Percentiles rank a stretch among this genome's conserved stretches.
These are phyloP conservation scores for Nemania abortiva DNA, from an alignment of 2,329 filamentous ascomycete species.

Conservation along the genomic window DNA sequence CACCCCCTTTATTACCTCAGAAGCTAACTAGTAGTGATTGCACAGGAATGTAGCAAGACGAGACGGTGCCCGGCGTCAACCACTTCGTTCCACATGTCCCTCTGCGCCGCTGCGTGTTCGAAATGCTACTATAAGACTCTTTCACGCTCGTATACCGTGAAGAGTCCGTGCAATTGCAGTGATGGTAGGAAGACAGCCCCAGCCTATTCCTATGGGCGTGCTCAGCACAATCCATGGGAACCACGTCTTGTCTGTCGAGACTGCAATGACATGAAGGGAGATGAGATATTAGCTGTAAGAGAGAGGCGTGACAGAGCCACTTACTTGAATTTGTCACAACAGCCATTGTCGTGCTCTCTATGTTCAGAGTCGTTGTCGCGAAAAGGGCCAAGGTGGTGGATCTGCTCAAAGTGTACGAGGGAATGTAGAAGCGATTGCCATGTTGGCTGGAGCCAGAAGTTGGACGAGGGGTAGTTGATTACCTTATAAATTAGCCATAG, in stretches of 20 bases:
- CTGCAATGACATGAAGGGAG: conserved; percentile 2
- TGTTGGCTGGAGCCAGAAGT: conserved; percentile 15
- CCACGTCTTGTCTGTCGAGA: conserved; percentile 12
- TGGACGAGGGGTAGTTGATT: background rate
- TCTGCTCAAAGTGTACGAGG: conserved; percentile 22
- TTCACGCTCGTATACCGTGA: background rate
- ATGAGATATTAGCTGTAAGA: conserved; percentile 2
- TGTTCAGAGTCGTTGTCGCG: conserved; percentile 18
- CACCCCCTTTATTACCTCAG: no score
- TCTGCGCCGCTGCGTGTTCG: conserved; percentile 22
- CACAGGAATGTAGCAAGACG: conserved; percentile 17
- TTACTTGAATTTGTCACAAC: conserved; percentile 18
- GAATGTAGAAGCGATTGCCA: conserved; percentile 17
- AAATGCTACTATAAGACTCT: conserved; percentile 16
- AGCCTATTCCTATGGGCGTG: background rate
- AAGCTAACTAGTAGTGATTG: conserved; percentile 3
- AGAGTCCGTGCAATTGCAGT: background rate
- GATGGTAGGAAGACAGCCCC: background rate
- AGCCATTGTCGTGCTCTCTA: conserved; percentile 18
- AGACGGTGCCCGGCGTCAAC: background rate
- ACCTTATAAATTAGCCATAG: background rate
- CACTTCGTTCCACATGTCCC: conserved; percentile 20
- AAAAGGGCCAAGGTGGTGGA: conserved; percentile 24
- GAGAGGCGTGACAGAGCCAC: conserved; percentile 14
- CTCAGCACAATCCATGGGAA: background rate